Conservation (phyloP, 768 basidiomycete genomes). For the Pisolithus microcarpus region DNA sequence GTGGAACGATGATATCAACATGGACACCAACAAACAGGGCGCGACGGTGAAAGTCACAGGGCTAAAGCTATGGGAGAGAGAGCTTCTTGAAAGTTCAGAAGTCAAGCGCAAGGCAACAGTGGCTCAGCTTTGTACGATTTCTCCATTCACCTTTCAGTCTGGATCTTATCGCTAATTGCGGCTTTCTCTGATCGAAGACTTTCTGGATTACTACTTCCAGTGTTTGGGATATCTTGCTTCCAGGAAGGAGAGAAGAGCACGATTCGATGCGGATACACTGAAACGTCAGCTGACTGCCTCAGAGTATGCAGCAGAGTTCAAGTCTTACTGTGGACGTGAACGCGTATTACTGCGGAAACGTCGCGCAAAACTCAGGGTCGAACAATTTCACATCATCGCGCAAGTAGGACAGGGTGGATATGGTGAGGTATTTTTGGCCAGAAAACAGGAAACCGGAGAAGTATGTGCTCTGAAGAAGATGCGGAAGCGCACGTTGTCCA, state of each 20-base stretch:
- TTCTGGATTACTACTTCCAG: slow-evolving; percentile 98
- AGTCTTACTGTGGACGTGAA: slow-evolving; percentile 90
- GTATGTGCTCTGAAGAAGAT: slow-evolving; percentile 98
- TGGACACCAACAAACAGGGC: slow-evolving; percentile 41
- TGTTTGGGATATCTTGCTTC: slow-evolving; percentile 81
- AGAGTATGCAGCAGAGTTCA: slow-evolving; percentile 75
- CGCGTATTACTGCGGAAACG: slow-evolving; percentile 87
- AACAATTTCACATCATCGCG: slow-evolving; percentile 97
- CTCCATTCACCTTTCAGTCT: slow-evolving; percentile 1
- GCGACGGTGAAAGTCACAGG: slow-evolving; percentile 47
- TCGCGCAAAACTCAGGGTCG: slow-evolving; percentile 86
- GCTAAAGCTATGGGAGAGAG: slow-evolving; percentile 76
- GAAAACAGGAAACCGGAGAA: slow-evolving; percentile 92
- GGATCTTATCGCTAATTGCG: slow-evolving; percentile 3
- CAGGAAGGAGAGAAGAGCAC: slow-evolving; percentile 75
- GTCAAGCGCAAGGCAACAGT: slow-evolving; percentile 94
- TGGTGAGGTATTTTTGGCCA: slow-evolving; percentile 93
- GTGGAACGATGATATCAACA: slow-evolving; percentile 49
- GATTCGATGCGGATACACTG: slow-evolving; percentile 78
- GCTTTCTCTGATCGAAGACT: slow-evolving; percentile 46
- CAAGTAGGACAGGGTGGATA: slow-evolving; percentile 99
- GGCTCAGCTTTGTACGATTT: slow-evolving; percentile 81
- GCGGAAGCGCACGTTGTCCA: slow-evolving; percentile 87
- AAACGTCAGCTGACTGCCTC: slow-evolving; percentile 48
- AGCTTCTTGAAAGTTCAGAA: slow-evolving; percentile 77